These are phyloP conservation scores for Tuber melanosporum DNA, from an alignment of 495 filamentous ascomycete species.

Conservation along the genomic window DNA sequence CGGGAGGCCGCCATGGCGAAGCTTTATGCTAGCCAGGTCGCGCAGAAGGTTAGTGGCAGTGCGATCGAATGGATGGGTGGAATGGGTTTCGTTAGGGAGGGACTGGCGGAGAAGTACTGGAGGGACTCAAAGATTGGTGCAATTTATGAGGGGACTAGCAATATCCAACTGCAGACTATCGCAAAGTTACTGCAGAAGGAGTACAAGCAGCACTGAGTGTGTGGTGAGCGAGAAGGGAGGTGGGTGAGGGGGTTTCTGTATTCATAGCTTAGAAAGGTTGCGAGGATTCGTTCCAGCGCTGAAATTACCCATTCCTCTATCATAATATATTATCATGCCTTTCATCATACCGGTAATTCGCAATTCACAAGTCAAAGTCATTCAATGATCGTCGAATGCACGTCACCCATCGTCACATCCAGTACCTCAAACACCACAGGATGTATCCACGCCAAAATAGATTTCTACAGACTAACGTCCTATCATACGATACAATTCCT, in stretches of 20 bases:
- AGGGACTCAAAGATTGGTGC: constrained; percentile 97
- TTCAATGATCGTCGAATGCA: neutral
- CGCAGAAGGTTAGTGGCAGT: constrained; percentile 72
- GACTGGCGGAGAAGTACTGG: constrained; percentile 96
- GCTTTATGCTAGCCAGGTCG: constrained; percentile 88
- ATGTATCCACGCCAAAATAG: neutral
- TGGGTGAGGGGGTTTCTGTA: neutral
- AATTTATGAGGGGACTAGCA: constrained; percentile 87
- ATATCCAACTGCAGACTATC: constrained; percentile 84
- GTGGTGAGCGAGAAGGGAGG: neutral
- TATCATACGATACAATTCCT: neutral
- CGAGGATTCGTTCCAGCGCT: neutral
- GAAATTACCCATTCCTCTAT: neutral
- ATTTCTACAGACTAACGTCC: neutral
- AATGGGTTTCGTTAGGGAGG: constrained; percentile 93
- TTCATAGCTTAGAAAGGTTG: neutral
- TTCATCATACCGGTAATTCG: neutral
- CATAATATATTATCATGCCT: neutral
- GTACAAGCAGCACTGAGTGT: constrained; percentile 55
- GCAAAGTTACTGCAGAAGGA: constrained; percentile 87
- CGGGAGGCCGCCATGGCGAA: constrained; percentile 97
- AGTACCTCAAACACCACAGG: neutral
- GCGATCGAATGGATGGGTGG: constrained; percentile 99
- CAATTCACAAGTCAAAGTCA: neutral
- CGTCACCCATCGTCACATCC: neutral